phyloP scores from a whole-genome alignment of 495 filamentous ascomycete species.

The Xylaria scruposa region DNA sequence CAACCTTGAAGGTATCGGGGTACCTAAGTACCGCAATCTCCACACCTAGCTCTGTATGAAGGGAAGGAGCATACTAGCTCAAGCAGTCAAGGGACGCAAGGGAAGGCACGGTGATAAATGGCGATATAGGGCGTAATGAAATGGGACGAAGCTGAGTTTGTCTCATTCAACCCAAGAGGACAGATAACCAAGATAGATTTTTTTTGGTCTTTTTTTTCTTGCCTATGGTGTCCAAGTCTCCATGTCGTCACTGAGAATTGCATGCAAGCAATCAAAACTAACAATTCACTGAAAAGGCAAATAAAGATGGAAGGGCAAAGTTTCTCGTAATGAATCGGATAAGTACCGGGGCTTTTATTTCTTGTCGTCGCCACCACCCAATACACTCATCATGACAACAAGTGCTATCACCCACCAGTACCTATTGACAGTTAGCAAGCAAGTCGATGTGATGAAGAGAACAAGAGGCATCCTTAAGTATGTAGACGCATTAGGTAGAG shows the following conservation, averaged over 20 bases:
- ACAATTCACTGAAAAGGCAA: not conserved
- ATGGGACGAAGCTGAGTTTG: not conserved
- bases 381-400: slow-evolving; percentile 44
- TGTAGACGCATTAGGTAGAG: not conserved
- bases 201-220: not conserved
- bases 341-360: slow-evolving; percentile 38
- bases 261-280: slow-evolving; percentile 6
- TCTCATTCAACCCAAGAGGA: not conserved
- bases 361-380: slow-evolving; percentile 51
- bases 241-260: not conserved
- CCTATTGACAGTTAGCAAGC: slow-evolving; percentile 42
- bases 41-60: not conserved
- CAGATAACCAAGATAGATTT: not conserved
- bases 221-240: not conserved
- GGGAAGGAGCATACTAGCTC: not conserved
- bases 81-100: not conserved
- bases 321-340: not conserved
- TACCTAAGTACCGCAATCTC: slow-evolving; percentile 5
- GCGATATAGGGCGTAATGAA: not conserved
- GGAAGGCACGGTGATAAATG: not conserved
- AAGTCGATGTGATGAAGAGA: slow-evolving; percentile 29
- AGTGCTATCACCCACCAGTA: slow-evolving; percentile 62
- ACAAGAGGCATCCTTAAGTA: not conserved
- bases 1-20: not conserved
- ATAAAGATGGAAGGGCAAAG: not conserved